Evolutionary conservation across 78 protist species (phyloP).

Genomic region (Protostelium mycophagum): DNA sequence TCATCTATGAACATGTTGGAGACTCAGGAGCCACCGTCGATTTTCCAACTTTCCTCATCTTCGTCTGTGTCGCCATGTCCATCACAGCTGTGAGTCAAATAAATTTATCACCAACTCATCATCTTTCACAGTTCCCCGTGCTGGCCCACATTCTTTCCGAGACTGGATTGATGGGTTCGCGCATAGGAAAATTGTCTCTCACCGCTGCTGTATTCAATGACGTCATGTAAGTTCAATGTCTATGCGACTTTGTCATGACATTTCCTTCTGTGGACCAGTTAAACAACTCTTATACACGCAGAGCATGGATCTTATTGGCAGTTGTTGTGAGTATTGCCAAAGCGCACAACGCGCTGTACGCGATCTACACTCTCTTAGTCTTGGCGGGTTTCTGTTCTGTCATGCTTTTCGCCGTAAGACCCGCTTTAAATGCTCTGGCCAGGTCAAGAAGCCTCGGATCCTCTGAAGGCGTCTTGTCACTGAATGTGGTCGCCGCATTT

Average conservation of each 20-base stretch:
- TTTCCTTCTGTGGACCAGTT: no score
- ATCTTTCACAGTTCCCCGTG: constrained; percentile 42
- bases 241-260: no score
- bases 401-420: constrained; percentile 17
- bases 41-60: constrained; percentile 40
- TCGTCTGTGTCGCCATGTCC: constrained; percentile 66
- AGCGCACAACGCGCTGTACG: constrained; percentile 14
- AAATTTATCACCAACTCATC: neutral
- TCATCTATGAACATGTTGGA: constrained; percentile 3
- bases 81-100: constrained; percentile 47
- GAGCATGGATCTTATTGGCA: constrained; percentile 66
- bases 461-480: neutral
- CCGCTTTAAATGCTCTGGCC: neutral
- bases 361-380: constrained; percentile 47
- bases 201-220: constrained; percentile 75
- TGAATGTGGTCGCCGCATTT: neutral
- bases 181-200: constrained; percentile 51
- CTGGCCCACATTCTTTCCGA: constrained; percentile 67
- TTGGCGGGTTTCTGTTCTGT: constrained; percentile 28
- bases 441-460: neutral
- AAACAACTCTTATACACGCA: neutral
- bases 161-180: constrained; percentile 23
- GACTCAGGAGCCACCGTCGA: neutral
- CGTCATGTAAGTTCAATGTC: constrained; percentile 23
- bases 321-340: constrained; percentile 29